phyloP scores from a whole-genome alignment of 2,329 filamentous ascomycete genomes.

The Ophiostoma angusticollis region DNA sequence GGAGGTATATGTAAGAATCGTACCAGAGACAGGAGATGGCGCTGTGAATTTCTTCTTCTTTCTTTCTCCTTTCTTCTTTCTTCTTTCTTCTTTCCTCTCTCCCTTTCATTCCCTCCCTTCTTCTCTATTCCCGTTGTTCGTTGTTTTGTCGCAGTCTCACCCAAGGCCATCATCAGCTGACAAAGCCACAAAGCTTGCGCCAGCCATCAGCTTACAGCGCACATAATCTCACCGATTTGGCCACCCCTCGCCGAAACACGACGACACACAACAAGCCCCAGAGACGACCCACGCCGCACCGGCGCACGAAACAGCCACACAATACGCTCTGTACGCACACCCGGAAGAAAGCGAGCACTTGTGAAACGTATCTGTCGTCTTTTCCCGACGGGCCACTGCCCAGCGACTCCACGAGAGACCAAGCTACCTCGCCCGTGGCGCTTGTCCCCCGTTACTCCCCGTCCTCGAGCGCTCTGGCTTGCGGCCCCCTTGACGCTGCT shows the following conservation, averaged over 20 bases:
- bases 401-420: too few relatives aligned
- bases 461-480: too few relatives aligned
- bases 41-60: slow-evolving; percentile 1
- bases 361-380: slow-evolving; percentile 7
- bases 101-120: not conserved
- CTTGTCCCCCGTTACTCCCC: too few relatives aligned
- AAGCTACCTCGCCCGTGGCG: too few relatives aligned
- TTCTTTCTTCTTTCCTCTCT: not conserved
- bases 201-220: not conserved
- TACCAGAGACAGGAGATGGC: too few relatives aligned
- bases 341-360: not conserved
- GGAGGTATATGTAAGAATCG: too few relatives aligned
- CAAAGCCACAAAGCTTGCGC: not conserved
- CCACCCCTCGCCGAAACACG: not conserved
- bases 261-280: slow-evolving; percentile 4
- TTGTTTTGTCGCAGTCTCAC: slow-evolving; percentile 1
- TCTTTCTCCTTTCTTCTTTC: not conserved
- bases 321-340: slow-evolving; percentile 1
- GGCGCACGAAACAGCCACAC: slow-evolving; percentile 3
- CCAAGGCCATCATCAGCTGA: slow-evolving; percentile 3
- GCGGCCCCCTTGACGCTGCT: too few relatives aligned
- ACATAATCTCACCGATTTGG: too few relatives aligned
- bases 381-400: slow-evolving; percentile 1
- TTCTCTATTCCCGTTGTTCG: not conserved
- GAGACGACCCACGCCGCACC: slow-evolving; percentile 2